These are phyloP conservation scores for Hortiboletus flavorubellus DNA, from an alignment of 768 basidiomycete genomes.

Conservation along the genomic window DNA sequence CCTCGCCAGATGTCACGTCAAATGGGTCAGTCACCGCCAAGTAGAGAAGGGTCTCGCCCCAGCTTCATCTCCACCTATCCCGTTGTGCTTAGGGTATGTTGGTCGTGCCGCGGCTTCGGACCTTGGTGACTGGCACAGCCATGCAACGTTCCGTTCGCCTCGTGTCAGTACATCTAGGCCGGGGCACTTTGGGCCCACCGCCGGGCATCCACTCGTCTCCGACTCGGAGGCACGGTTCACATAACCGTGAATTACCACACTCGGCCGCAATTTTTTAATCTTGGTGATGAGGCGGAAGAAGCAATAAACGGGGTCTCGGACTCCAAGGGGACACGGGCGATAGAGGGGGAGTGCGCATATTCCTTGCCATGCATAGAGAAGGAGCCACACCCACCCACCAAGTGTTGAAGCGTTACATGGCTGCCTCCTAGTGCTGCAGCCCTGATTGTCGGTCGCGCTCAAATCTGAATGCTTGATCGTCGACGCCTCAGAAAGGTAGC, in stretches of 20 bases:
- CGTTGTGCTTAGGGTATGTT: slow-evolving; percentile 1
- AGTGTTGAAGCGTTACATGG: not conserved
- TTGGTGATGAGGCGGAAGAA: slow-evolving; percentile 9
- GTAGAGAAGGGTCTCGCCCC: not conserved
- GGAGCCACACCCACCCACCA: not conserved
- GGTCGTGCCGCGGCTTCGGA: not conserved
- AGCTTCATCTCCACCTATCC: not conserved
- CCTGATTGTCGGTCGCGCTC: slow-evolving; percentile 15
- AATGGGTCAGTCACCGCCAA: not conserved
- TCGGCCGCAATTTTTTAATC: slow-evolving; percentile 20
- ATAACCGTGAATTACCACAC: slow-evolving; percentile 9
- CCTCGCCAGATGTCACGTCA: not conserved
- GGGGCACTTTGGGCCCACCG: slow-evolving; percentile 1
- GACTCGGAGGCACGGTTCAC: slow-evolving; percentile 4
- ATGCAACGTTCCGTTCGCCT: slow-evolving; percentile 10
- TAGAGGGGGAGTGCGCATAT: slow-evolving; percentile 1
- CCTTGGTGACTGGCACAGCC: slow-evolving; percentile 5
- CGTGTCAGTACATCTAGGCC: slow-evolving; percentile 10
- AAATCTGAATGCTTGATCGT: slow-evolving; percentile 9
- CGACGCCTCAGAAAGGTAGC: slow-evolving; percentile 16
- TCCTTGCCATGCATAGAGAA: slow-evolving; percentile 12
- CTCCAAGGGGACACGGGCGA: slow-evolving; percentile 1
- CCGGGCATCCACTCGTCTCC: slow-evolving; percentile 12
- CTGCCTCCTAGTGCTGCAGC: not conserved
- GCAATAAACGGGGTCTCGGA: slow-evolving; percentile 10